Evolutionary conservation across 192 early-diverging fungal species (phyloP).

Genomic region (Umbelopsis ramanniana): DNA sequence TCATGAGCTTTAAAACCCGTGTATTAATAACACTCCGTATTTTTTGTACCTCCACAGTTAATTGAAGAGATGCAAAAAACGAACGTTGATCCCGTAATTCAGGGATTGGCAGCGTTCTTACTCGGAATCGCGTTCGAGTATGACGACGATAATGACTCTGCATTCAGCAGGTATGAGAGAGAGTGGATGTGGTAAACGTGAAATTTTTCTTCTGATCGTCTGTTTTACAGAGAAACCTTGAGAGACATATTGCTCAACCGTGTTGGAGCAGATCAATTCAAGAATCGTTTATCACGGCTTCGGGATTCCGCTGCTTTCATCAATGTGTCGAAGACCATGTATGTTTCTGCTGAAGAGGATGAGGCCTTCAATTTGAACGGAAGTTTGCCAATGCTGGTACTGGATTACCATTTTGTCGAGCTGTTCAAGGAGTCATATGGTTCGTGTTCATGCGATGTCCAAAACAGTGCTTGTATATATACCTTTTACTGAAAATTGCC

Average conservation of each 20-base stretch:
- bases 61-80: slow-evolving; percentile 92
- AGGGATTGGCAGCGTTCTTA: slow-evolving; percentile 89
- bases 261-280: slow-evolving; percentile 86
- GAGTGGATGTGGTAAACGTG: neutral
- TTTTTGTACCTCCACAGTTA: slow-evolving; percentile 54
- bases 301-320: slow-evolving; percentile 85
- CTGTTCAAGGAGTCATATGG: slow-evolving; percentile 84
- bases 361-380: slow-evolving; percentile 39
- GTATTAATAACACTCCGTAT: neutral
- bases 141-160: slow-evolving; percentile 79
- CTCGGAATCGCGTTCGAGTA: slow-evolving; percentile 88
- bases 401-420: slow-evolving; percentile 86
- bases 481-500: neutral
- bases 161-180: slow-evolving; percentile 52
- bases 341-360: slow-evolving; percentile 65
- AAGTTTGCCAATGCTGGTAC: slow-evolving; percentile 69
- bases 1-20: no score
- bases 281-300: slow-evolving; percentile 81
- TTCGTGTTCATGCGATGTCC: slow-evolving; percentile 22
- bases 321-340: slow-evolving; percentile 68
- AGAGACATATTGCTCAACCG: slow-evolving; percentile 86
- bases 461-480: no score
- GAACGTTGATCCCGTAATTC: slow-evolving; percentile 81
- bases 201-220: neutral
- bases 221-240: slow-evolving; percentile 62